These are phyloP conservation scores for Saururus chinensis DNA, from an alignment of 164 flowering plant species.

Conservation along the genomic window DNA sequence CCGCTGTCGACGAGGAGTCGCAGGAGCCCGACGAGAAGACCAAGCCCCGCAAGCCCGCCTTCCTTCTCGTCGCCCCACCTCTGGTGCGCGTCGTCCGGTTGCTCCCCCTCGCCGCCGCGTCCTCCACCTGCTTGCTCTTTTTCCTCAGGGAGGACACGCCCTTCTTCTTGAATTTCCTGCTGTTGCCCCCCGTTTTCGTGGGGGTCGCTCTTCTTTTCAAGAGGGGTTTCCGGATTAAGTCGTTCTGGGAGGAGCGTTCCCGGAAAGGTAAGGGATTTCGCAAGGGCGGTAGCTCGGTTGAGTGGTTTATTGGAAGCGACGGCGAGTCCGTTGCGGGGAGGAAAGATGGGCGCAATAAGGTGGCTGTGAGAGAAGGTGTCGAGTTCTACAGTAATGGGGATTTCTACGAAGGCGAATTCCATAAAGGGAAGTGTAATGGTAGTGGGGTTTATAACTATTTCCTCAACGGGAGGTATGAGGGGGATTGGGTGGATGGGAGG, in stretches of 20 bases:
- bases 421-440: conserved; percentile 68
- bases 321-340: conserved; percentile 1
- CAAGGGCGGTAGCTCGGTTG: conserved; percentile 30
- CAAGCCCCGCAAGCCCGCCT: conserved; percentile 22
- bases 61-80: background rate
- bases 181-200: conserved; percentile 49
- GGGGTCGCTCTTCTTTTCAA: conserved; percentile 27
- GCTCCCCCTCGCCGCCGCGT: background rate
- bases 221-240: conserved; percentile 18
- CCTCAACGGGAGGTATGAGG: conserved; percentile 79
- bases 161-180: conserved; percentile 46
- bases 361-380: conserved; percentile 47
- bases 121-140: conserved; percentile 25
- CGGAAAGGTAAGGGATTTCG: conserved; percentile 2
- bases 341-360: conserved; percentile 4
- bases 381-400: conserved; percentile 91
- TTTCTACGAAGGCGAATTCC: conserved; percentile 87
- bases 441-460: conserved; percentile 82
- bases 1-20: conserved; percentile 37
- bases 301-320: conserved; percentile 64
- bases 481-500: conserved; percentile 89
- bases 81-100: background rate
- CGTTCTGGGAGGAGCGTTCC: conserved; percentile 21
- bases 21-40: conserved; percentile 18
- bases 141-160: conserved; percentile 34